Percentiles rank a stretch among this genome's conserved stretches.
Evolutionary conservation across 495 filamentous ascomycete genomes (phyloP).

Genomic region (Hypoxylon crocopeplum): DNA sequence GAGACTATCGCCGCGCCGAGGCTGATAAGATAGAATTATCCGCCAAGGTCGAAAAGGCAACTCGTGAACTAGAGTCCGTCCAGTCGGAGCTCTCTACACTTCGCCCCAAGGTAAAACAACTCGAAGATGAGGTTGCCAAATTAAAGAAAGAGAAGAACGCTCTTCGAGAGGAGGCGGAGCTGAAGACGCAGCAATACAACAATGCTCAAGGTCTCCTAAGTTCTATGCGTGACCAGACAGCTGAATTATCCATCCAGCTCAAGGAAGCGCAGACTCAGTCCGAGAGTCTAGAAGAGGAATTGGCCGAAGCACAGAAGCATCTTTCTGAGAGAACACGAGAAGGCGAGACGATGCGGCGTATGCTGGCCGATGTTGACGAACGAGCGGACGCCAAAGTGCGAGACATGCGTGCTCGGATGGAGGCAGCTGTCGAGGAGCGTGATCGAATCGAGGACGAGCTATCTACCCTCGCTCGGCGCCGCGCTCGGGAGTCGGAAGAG

Average conservation of each 20-base stretch:
- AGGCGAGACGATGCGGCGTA: constrained; percentile 90
- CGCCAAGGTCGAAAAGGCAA: constrained; percentile 70
- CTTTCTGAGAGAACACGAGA: constrained; percentile 93
- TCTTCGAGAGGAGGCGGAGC: constrained; percentile 80
- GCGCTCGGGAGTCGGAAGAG: constrained; percentile 86
- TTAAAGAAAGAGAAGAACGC: constrained; percentile 68
- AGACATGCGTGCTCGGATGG: constrained; percentile 90
- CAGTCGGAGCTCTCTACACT: constrained; percentile 73
- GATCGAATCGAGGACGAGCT: constrained; percentile 93
- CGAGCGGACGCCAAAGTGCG: constrained; percentile 78
- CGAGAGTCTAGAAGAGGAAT: constrained; percentile 92
- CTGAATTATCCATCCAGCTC: constrained; percentile 90
- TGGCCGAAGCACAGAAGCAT: constrained; percentile 84
- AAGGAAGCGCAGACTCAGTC: constrained; percentile 84
- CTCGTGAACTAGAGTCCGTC: constrained; percentile 69
- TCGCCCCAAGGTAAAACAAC: constrained; percentile 66
- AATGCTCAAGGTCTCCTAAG: constrained; percentile 84
- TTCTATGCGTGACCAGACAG: constrained; percentile 90
- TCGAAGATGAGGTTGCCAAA: constrained; percentile 73
- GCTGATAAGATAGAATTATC: constrained; percentile 77
- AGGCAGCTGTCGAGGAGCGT: constrained; percentile 86
- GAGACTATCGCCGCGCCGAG: constrained; percentile 77
- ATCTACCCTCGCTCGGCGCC: constrained; percentile 73
- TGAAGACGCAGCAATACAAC: constrained; percentile 84
- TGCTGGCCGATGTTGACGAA: constrained; percentile 86